Evolutionary conservation across 805 yeast species (phyloP), one percentile per base, ranked within the genome.

Genomic region (Zygoascus tannicola): DNA sequence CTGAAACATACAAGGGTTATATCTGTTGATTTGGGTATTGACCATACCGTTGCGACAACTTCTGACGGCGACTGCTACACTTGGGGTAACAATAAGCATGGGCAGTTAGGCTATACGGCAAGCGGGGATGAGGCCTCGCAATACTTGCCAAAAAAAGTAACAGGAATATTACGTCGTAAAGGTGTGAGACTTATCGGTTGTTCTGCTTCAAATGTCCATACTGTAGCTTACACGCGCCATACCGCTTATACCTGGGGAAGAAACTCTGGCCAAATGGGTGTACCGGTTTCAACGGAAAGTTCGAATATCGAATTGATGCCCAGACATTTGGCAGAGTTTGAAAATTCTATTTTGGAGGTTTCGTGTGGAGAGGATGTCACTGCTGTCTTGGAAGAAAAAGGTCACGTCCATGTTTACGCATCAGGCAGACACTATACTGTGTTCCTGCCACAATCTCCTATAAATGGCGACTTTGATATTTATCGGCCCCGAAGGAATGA

Each of bases 181-280:
- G 65, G 59, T 37, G 56, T 55, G 41, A 48, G 52, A 2, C 55
- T 75, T 15, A 54, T 54, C 4, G 80, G 79, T 4, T 63, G 76
- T 20, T 66, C 79, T 1, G 78, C 82, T 16, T 83, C 94, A 2
- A 76, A 72, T 38, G 69, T 80, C 10, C 94, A 85, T 57, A 76
- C 90, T 3, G 69, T 79, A 16, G 83, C 75, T 0, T 80, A 69
- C 48, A 64, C 78, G 0, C 65, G 64, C 4, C 57, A 64, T 35
- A 74, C 72, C 7, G 50, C 81, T 1, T 74, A 64, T 47, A 60
- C 76, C 32, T 85, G 95, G 94, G 95, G 95, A 2, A 62, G 80
- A 32, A 83, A 85, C 56, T 64, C 76, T 30, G 95, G 95, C 0
- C 95, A 85, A 58, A 76, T 85, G 79, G 90, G 90, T 2, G 65